These are phyloP conservation scores for Puccinia hordei DNA, from an alignment of 1,284 basidiomycete species.

Conservation along the genomic window DNA sequence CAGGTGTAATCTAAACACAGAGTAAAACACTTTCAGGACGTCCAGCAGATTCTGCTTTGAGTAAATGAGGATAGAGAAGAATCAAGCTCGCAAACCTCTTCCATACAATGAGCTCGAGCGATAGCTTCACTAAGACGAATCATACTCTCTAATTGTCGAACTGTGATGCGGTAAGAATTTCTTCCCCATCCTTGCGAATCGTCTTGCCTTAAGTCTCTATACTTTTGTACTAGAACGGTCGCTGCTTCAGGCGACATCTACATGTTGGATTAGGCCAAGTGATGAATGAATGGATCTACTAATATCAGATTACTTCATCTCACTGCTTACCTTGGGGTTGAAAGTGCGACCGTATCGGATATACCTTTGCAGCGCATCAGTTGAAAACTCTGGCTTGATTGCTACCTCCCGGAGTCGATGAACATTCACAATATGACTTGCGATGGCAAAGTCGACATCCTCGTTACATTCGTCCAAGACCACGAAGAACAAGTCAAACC, in stretches of 20 bases:
- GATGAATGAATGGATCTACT: background rate
- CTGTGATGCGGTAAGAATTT: conserved; percentile 93
- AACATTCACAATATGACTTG: conserved; percentile 95
- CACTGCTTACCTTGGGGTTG: conserved; percentile 78
- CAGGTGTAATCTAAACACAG: conserved; percentile 74
- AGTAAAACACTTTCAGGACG: conserved; percentile 7
- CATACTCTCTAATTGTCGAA: conserved; percentile 95
- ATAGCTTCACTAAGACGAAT: conserved; percentile 95
- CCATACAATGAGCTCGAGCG: conserved; percentile 90
- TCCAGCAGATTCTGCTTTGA: background rate
- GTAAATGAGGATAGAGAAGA: background rate
- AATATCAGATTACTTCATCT: background rate
- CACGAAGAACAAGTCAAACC: conserved; percentile 98
- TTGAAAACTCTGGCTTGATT: conserved; percentile 93
- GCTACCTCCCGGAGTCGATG: conserved; percentile 94
- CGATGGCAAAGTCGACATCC: conserved; percentile 87
- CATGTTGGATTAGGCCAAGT: conserved; percentile 28
- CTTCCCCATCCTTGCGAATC: conserved; percentile 82
- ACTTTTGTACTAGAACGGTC: conserved; percentile 92
- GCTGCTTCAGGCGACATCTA: conserved; percentile 90
- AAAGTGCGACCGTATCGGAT: conserved; percentile 96
- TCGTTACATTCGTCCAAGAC: conserved; percentile 97
- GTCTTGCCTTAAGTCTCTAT: conserved; percentile 86
- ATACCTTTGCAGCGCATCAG: conserved; percentile 92
- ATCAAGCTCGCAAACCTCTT: conserved; percentile 67